Percentiles rank a stretch among this genome's conserved stretches.
Conservation (phyloP, 2,329 filamentous ascomycete species). For the Penicillium sp. region DNA sequence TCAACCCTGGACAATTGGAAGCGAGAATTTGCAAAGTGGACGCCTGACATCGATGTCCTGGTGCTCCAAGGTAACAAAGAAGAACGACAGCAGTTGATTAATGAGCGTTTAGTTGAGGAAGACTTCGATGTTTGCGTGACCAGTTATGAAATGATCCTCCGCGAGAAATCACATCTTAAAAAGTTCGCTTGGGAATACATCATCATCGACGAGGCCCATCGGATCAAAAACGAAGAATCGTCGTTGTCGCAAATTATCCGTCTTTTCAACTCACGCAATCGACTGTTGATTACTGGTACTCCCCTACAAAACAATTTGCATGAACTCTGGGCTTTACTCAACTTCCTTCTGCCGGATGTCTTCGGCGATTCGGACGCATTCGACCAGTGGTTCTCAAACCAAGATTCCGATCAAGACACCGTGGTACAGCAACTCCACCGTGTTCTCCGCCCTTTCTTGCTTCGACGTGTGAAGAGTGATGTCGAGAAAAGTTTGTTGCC, state of each 20-base stretch:
- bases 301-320: conserved; percentile 97
- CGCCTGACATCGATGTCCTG: conserved; percentile 89
- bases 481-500: conserved; percentile 96
- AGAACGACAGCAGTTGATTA: conserved; percentile 82
- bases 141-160: conserved; percentile 97
- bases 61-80: conserved; percentile 95
- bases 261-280: conserved; percentile 91
- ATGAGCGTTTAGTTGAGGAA: conserved; percentile 85
- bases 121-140: conserved; percentile 98
- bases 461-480: conserved; percentile 94
- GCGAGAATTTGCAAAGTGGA: conserved; percentile 90
- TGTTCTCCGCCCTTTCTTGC: conserved; percentile 86
- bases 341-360: conserved; percentile 96
- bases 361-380: conserved; percentile 97
- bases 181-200: conserved; percentile 99
- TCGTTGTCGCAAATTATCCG: conserved; percentile 95
- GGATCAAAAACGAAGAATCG: conserved; percentile 99
- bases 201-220: conserved; percentile 96
- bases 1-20: conserved; percentile 99
- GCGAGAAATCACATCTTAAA: conserved; percentile 90
- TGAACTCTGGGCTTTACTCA: conserved; percentile 94
- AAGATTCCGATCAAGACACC: conserved; percentile 86
- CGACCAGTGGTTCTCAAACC: conserved; percentile 94
- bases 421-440: conserved; percentile 95
- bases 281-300: conserved; percentile 92